A percentile compares a stretch with the other conserved stretches of the same genome.
These are phyloP conservation scores for Dacryopinax primogenitus DNA, from an alignment of 768 basidiomycete genomes.

Conservation along the genomic window DNA sequence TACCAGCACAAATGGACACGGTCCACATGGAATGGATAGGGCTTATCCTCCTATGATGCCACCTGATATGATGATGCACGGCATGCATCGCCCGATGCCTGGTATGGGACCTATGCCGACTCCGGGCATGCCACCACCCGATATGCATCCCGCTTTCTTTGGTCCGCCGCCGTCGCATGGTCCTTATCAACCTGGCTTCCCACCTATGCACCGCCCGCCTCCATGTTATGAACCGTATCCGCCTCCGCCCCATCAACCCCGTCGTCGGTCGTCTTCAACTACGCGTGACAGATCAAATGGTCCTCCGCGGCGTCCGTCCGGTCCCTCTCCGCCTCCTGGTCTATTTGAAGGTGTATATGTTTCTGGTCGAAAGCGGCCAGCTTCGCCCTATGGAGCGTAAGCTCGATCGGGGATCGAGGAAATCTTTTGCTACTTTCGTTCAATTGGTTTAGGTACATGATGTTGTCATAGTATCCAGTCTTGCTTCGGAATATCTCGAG, in stretches of 20 bases:
- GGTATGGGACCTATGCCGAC: background rate
- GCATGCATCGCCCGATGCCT: background rate
- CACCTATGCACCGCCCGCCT: background rate
- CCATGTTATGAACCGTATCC: background rate
- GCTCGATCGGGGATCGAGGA: too few relatives aligned
- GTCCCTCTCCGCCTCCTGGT: background rate
- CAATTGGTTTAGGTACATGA: too few relatives aligned
- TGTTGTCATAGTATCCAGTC: too few relatives aligned
- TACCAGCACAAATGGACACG: background rate
- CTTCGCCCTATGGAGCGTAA: background rate
- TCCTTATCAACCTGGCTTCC: background rate
- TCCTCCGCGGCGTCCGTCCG: background rate
- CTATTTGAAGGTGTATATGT: background rate
- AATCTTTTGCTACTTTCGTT: too few relatives aligned
- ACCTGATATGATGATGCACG: constrained; percentile 4
- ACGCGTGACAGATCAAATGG: background rate
- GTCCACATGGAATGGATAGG: background rate
- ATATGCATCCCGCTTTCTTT: background rate
- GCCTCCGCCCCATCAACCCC: background rate
- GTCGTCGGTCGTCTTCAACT: background rate
- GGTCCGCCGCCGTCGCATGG: background rate
- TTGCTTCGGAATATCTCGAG: too few relatives aligned
- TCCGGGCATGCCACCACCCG: background rate
- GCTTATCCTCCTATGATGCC: background rate
- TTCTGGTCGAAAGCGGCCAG: background rate